Evolutionary conservation across 2,329 filamentous ascomycete species (phyloP), one percentile per base, ranked within the genome.

Genomic region (Ophiostoma sp.): DNA sequence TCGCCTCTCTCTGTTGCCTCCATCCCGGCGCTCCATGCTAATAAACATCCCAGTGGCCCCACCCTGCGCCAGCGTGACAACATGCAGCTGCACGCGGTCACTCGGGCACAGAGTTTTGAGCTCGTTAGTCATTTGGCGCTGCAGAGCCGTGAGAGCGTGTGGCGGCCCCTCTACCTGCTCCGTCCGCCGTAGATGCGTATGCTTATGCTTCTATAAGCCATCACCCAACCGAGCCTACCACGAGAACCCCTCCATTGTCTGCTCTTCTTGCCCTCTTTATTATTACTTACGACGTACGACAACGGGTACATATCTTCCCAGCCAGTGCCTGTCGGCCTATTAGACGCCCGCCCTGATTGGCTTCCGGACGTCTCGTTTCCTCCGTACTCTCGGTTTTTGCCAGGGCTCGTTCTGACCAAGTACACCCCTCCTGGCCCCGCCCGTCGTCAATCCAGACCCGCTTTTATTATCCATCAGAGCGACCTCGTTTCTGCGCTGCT

Each of bases 371-470:
- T 27, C 27, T 27, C 27, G 27, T 27, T 27, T 2, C 27, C 27
- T 27, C 27, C 27, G 27, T 27, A 27, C 27, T 27, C 27, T 27
- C 27, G 2, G 27, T 27, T 27, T 27, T 27, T 27, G 27, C 27
- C 27, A 27, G 27, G 27, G 27, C 27, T 27, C 27, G 27, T 27
- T 27, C 27, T 11, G 4, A 16, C 66, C 44, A 58, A 40, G 62
- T 27, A 27, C 55, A 66, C 65, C 69, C 68, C 62, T 67, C 45
- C 27, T 62, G 44, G 49, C 66, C 69, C 67, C 67, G 60, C 68
- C 27, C 70, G 69, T 69, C 68, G 66, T 70, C 68, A 67, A 70
- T 71, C 55, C 52, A 49, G 64, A 42, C 66, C 69, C 70, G 66
- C 70, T 70, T 70, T 71, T 70, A 41, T 47, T 38, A 4, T 38